Conservation (phyloP, 1,284 basidiomycete genomes). For the Tylopilus microsporus region DNA sequence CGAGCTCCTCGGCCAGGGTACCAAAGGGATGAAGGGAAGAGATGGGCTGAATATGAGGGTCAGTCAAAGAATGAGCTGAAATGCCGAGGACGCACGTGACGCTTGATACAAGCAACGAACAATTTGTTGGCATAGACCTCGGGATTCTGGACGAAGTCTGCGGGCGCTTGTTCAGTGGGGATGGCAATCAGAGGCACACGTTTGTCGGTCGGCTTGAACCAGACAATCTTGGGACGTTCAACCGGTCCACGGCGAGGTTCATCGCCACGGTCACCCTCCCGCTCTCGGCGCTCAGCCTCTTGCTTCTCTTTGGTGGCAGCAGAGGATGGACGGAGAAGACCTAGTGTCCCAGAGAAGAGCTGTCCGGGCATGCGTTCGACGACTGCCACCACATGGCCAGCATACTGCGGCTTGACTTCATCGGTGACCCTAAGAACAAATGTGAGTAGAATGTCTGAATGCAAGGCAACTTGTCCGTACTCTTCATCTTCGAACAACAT, state of each 20-base stretch:
- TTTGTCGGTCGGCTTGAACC: slow-evolving; percentile 99
- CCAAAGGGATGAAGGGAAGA: slow-evolving; percentile 99
- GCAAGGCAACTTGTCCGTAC: slow-evolving; percentile 40
- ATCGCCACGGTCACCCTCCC: slow-evolving; percentile 86
- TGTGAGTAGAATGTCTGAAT: slow-evolving; percentile 8
- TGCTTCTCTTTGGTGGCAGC: slow-evolving; percentile 99
- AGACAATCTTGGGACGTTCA: slow-evolving; percentile 97
- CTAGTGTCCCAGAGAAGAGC: slow-evolving; percentile 95
- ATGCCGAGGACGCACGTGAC: slow-evolving; percentile 59
- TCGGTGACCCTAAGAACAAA: slow-evolving; percentile 74
- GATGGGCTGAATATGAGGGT: slow-evolving; percentile 56
- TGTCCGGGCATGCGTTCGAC: slow-evolving; percentile 99
- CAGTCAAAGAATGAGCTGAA: slow-evolving; percentile 1
- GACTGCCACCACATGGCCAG: slow-evolving; percentile 96
- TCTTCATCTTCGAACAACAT: slow-evolving; percentile 97
- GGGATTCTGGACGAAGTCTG: slow-evolving; percentile 92
- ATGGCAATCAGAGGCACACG: slow-evolving; percentile 98
- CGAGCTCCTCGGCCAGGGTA: slow-evolving; percentile 95
- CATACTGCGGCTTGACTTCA: slow-evolving; percentile 91
- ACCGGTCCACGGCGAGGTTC: slow-evolving; percentile 70
- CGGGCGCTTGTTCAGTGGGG: slow-evolving; percentile 97
- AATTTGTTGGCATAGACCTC: slow-evolving; percentile 87
- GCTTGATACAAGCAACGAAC: slow-evolving; percentile 98
- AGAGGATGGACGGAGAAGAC: slow-evolving; percentile 91
- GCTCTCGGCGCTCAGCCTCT: slow-evolving; percentile 93